Percentiles rank a stretch among this genome's conserved stretches.
phyloP scores from a whole-genome alignment of 2,329 filamentous ascomycete genomes.

The Tolypocladium paradoxum region DNA sequence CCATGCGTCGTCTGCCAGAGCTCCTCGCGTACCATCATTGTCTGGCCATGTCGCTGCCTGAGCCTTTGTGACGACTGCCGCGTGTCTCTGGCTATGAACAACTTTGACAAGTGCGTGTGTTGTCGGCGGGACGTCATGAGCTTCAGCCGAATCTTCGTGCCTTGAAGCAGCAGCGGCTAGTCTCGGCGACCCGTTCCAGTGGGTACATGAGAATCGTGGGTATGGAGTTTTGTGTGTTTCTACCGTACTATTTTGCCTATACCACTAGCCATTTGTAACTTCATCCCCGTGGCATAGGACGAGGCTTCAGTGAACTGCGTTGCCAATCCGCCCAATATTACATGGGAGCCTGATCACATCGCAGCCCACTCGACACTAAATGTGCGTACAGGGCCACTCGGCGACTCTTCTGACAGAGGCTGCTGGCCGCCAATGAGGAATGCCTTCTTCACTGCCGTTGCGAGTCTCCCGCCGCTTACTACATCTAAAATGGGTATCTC shows the following conservation, averaged over 20 bases:
- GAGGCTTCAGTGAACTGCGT: background rate
- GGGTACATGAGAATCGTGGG: background rate
- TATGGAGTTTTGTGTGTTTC: background rate
- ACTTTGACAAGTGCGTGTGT: slow-evolving; percentile 93
- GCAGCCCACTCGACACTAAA: slow-evolving; percentile 93
- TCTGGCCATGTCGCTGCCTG: slow-evolving; percentile 94
- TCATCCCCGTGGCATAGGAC: background rate
- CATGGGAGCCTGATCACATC: slow-evolving; percentile 49
- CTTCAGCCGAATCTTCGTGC: slow-evolving; percentile 86
- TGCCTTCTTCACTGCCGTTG: slow-evolving; percentile 92
- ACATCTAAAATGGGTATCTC: slow-evolving; percentile 76
- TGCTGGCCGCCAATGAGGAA: slow-evolving; percentile 72
- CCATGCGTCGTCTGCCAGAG: slow-evolving; percentile 91
- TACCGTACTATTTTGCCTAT: background rate
- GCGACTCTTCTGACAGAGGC: slow-evolving; percentile 17
- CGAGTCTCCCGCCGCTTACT: slow-evolving; percentile 75
- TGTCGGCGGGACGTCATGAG: slow-evolving; percentile 81
- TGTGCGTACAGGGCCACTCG: slow-evolving; percentile 43
- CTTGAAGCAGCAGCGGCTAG: slow-evolving; percentile 21
- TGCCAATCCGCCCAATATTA: background rate
- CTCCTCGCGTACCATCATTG: slow-evolving; percentile 74
- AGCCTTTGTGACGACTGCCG: slow-evolving; percentile 92
- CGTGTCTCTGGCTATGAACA: slow-evolving; percentile 89
- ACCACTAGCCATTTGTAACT: background rate
- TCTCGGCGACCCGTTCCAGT: background rate